Evolutionary conservation across 768 basidiomycete genomes (phyloP), one percentile per base, ranked within the genome.

Genomic region (Amanita rimosa): DNA sequence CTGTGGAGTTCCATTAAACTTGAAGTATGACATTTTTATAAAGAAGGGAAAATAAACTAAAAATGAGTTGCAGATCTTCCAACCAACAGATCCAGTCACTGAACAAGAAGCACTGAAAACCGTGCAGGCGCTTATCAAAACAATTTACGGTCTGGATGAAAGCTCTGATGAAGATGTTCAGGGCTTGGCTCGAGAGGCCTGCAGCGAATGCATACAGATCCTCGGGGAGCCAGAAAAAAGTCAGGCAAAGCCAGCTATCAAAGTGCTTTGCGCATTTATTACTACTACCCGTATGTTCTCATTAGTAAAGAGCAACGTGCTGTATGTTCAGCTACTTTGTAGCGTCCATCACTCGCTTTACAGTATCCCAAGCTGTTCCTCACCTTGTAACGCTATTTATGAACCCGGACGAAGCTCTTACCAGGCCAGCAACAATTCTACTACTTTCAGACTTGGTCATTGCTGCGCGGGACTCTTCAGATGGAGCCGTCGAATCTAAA

Each of bases 1-100:
- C 63, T 98, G n/a, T 96, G 93, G 91, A 93, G 84, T 62, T 74
- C 83, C 0, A 62, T 98, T 29, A 95, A 91, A 60, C 72, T 97
- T 21, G 96, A 98, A 75, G 94, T 87, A 50, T 48, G 48, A 38
- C 39, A 19, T 26, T 46, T 36, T 16, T 41, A 11, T 31, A n/a
- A 26, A 51, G 2, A 21, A 51, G 21, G 22, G 47, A 39, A 35
- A 7, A 11, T 16, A 31, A 3, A 48, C 55, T 40, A 22, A 22
- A 19, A 31, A 34, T 36, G 11, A 40, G 44, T 14, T 39, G 16
- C 54, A 98, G 92, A 86, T 98, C 31, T 88, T 97, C 63, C 92
- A 97, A 71, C 89, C 95, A 0, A 84, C 81, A 1, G 94, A 98
- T 60, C 45, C 66, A 5, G 64, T 75, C 27, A 88, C 86, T 6